Base-by-base conservation (phyloP, 805 yeast species). In the Sugiyamaella qingdaonensis region DNA sequence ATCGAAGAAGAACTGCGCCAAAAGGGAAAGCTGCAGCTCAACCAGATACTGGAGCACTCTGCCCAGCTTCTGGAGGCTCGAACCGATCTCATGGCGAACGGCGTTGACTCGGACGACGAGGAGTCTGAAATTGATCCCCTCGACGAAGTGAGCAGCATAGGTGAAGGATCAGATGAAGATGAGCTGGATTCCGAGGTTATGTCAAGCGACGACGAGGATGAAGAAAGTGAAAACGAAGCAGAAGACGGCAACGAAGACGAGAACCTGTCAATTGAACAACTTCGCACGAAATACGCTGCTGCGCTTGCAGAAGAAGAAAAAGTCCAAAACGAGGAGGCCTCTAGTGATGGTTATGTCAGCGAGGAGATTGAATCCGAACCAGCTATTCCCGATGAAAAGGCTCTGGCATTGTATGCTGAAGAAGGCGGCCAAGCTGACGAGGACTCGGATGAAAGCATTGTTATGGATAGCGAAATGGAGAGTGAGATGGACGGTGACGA, bases 1-100 rank as follows among this genome's bases (percentile, higher is more conserved):
- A 54, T 62, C 8, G 96, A 88, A 60, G 91, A 87, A 58, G 77
- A 85, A 61, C 85, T 89, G 64, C 80, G 87, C 51, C 79, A 80
- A 9, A 82, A 85, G 63, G 96, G 97, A 36, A 86, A 90, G 64
- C 87, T 88, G 62, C 96, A 91, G 65, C 74, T 92, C 53, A 82
- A 88, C 53, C 85, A 88, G 64, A 91, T 92, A 77, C 73, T 92
- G 53, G 95, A 91, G 63, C 94, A 91, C 63, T 88, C 97, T 21
- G 88, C 97, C 0, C 91, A 88, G 64, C 77, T 92, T 34, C 74
- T 92, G 29, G 97, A 90, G 56, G 95, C 96, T 0, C 95, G 92
- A 58, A 68, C 86, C 53, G 81, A 79, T 31, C 53, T 55, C 21
- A 44, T 47, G 42, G 37, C 36, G 18, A 45, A 52, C 19, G 66